Base-by-base conservation (phyloP, 495 filamentous ascomycete species). In the Hypoxylon lenormandii region DNA sequence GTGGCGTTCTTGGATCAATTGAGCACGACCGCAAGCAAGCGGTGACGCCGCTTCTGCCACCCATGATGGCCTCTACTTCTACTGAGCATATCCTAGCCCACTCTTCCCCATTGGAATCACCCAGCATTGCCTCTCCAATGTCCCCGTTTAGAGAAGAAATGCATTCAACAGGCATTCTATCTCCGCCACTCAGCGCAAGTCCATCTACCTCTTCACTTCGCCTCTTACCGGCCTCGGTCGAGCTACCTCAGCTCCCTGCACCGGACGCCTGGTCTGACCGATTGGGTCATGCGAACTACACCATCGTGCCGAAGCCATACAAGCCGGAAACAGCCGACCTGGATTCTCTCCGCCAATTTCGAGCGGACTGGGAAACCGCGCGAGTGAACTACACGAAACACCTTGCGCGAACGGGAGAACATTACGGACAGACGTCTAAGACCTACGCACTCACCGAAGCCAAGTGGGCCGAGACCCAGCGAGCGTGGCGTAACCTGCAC, bases 281-380 rank as follows among this genome's bases (percentile, higher is more conserved):
- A 59, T 86, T 97, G 3, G 93, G 93, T 12, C 93, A 97, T 74
- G 92, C 93, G 45, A 96, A 97, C 74, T 97, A 94, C 79, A 93
- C 86, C 70, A 95, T 97, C 64, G 80, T 88, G 13, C 93, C 93
- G 1, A 88, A 88, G 72, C 93, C 93, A 0, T 96, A 97, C 70
- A 69, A 83, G 10, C 91, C 92, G 0, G 83, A 89, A 26, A 70
- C 69, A 0, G 83, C 88, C 55, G 77, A 77, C 37, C 66, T 90
- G 0, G 81, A 85, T 7, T 82, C 87, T 8, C 89, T 92, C 62
- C 86, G 86, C 13, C 81, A 85, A 61, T 79, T 97, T 53, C 89
- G 91, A 19, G 81, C 85, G 13, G 88, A 95, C 65, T 96, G 93
- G 93, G 88, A 94, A 70, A 78, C 84, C 10, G 93, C 93, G 6